A percentile compares a stretch with the other conserved stretches of the same genome.
phyloP scores from a whole-genome alignment of 768 basidiomycete genomes.

The Hypsizygus marmoreus region DNA sequence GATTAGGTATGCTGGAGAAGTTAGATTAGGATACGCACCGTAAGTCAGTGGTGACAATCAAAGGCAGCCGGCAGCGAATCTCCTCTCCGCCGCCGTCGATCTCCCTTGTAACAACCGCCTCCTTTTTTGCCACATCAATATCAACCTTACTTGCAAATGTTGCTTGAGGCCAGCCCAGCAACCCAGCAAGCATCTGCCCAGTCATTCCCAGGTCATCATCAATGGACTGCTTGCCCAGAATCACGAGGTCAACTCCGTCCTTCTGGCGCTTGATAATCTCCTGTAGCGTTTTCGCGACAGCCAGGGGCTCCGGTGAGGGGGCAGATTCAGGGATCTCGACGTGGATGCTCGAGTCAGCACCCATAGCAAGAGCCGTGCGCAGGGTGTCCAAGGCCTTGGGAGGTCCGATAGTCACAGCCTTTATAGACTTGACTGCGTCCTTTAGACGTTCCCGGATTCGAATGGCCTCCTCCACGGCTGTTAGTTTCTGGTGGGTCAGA shows the following conservation, averaged over 20 bases:
- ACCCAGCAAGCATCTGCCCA: slow-evolving; percentile 95
- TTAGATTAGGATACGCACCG: slow-evolving; percentile 51
- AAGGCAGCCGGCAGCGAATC: slow-evolving; percentile 74
- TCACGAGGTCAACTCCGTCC: slow-evolving; percentile 75
- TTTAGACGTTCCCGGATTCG: slow-evolving; percentile 87
- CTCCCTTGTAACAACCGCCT: slow-evolving; percentile 79
- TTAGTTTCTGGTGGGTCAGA: slow-evolving; percentile 1
- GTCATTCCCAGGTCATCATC: slow-evolving; percentile 96
- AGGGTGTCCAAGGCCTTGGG: slow-evolving; percentile 87
- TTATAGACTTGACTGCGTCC: slow-evolving; percentile 79
- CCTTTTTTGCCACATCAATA: slow-evolving; percentile 61
- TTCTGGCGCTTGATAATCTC: slow-evolving; percentile 69
- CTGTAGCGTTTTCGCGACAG: slow-evolving; percentile 83
- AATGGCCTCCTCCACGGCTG: slow-evolving; percentile 96
- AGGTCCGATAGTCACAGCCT: slow-evolving; percentile 92
- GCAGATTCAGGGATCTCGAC: slow-evolving; percentile 78
- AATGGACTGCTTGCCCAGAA: slow-evolving; percentile 97
- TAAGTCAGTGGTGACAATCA: slow-evolving; percentile 91
- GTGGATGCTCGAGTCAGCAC: slow-evolving; percentile 91
- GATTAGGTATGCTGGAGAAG: background rate
- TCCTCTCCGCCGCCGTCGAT: slow-evolving; percentile 94
- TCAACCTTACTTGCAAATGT: slow-evolving; percentile 92
- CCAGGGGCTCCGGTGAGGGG: slow-evolving; percentile 85
- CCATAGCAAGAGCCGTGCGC: slow-evolving; percentile 97
- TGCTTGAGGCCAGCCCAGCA: slow-evolving; percentile 91